Percentiles rank a stretch among this genome's conserved stretches.
phyloP scores from a whole-genome alignment of 1,284 basidiomycete species.

The Pyrrhoderma lamaoense region DNA sequence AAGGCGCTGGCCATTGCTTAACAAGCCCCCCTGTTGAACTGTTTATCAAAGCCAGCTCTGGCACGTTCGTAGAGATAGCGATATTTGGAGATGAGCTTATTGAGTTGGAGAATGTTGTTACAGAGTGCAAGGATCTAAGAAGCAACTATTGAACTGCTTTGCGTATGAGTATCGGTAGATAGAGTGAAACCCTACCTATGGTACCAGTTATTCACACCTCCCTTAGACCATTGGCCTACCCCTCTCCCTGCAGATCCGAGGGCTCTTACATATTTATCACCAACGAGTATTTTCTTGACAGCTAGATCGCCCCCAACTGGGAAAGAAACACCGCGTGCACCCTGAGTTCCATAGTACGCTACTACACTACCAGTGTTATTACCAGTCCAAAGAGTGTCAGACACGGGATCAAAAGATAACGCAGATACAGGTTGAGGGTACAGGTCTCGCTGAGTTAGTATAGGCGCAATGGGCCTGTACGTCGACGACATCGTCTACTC shows the following conservation, averaged over 20 bases:
- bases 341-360: conserved; percentile 65
- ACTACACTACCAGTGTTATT: conserved; percentile 65
- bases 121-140: conserved; percentile 35
- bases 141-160: conserved; percentile 10
- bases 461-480: conserved; percentile 33
- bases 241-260: conserved; percentile 50
- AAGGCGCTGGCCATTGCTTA: conserved; percentile 49
- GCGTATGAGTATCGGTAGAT: background rate
- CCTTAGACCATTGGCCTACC: conserved; percentile 70
- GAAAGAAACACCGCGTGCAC: conserved; percentile 71
- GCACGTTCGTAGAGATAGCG: conserved; percentile 55
- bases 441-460: conserved; percentile 30
- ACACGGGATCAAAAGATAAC: conserved; percentile 83
- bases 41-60: conserved; percentile 69
- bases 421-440: conserved; percentile 57
- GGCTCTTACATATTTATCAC: conserved; percentile 70
- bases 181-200: conserved; percentile 42
- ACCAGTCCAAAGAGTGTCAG: conserved; percentile 87
- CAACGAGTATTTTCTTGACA: conserved; percentile 67
- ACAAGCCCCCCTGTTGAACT: conserved; percentile 64
- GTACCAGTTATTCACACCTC: conserved; percentile 77
- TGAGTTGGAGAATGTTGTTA: conserved; percentile 56
- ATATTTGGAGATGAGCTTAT: conserved; percentile 45
- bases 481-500: conserved; percentile 29
- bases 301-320: conserved; percentile 55